Percentiles rank a stretch among this genome's conserved stretches.
Evolutionary conservation across 2,329 filamentous ascomycete species (phyloP).

Genomic region (Cordyceps cateniannulata): DNA sequence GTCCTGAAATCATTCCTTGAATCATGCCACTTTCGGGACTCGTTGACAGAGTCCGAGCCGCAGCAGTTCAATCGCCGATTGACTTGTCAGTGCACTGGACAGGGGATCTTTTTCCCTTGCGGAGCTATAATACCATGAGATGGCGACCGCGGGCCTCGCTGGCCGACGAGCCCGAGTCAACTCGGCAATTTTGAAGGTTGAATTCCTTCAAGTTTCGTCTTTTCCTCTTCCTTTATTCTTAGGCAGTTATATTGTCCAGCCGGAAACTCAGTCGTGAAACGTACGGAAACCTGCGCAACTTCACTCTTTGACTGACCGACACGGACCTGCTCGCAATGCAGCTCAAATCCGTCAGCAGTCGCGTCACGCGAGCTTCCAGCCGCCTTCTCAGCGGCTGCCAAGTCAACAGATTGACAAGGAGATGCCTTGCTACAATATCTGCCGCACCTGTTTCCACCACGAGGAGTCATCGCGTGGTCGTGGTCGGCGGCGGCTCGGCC

Average conservation of each 20-base stretch:
- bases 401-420: neutral
- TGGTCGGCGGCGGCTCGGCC: conserved; percentile 61
- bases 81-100: neutral
- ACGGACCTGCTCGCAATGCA: neutral
- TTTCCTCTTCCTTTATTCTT: neutral
- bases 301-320: neutral
- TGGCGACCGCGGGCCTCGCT: neutral
- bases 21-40: neutral
- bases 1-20: neutral
- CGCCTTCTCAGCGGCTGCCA: neutral
- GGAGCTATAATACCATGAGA: neutral
- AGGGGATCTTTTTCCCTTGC: neutral
- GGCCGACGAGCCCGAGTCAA: neutral
- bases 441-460: neutral
- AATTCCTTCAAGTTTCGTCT: neutral
- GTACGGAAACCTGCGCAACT: neutral
- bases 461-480: conserved; percentile 52
- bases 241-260: neutral
- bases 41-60: neutral
- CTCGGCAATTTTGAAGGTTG: neutral
- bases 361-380: neutral
- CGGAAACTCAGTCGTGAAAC: neutral
- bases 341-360: neutral
- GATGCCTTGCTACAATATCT: neutral
- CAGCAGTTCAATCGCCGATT: neutral